Evolutionary conservation across 2,329 filamentous ascomycete species (phyloP).

Genomic region (Akanthomyces uredinophilus): DNA sequence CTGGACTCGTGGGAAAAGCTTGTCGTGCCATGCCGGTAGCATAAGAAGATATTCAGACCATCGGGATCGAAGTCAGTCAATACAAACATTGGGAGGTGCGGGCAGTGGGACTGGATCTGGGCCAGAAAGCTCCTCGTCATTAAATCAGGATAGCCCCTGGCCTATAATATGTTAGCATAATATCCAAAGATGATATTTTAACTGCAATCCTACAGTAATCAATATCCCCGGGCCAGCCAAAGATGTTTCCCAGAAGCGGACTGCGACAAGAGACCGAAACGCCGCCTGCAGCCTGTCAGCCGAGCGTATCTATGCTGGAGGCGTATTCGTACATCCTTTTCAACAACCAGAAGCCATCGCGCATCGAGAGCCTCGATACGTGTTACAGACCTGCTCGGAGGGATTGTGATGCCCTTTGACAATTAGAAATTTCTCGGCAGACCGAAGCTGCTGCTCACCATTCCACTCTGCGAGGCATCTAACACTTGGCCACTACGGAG

Average conservation of each 20-base stretch:
- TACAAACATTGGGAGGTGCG: slow-evolving; percentile 52
- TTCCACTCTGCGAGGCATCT: slow-evolving; percentile 26
- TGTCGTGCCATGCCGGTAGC: slow-evolving; percentile 67
- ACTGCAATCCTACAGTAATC: slow-evolving; percentile 51
- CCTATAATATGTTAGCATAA: slow-evolving; percentile 39
- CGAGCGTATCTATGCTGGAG: neutral
- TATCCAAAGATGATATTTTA: neutral
- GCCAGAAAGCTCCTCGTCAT: slow-evolving; percentile 62
- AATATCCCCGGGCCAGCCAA: slow-evolving; percentile 55
- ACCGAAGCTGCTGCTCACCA: slow-evolving; percentile 20
- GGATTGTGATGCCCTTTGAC: slow-evolving; percentile 56
- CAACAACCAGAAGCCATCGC: slow-evolving; percentile 67
- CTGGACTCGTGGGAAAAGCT: slow-evolving; percentile 55
- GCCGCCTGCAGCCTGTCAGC: slow-evolving; percentile 52
- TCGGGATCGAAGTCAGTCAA: slow-evolving; percentile 75
- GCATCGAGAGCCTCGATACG: slow-evolving; percentile 43
- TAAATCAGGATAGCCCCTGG: slow-evolving; percentile 78
- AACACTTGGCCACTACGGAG: slow-evolving; percentile 39
- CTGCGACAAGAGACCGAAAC: slow-evolving; percentile 61
- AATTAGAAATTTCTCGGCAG: slow-evolving; percentile 15
- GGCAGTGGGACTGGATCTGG: slow-evolving; percentile 41
- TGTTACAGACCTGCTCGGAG: slow-evolving; percentile 44
- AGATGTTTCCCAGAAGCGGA: slow-evolving; percentile 47
- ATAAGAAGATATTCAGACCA: slow-evolving; percentile 67
- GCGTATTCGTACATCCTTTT: slow-evolving; percentile 62